Conservation (phyloP, 768 basidiomycete genomes). For the Tulasnella sp. region DNA sequence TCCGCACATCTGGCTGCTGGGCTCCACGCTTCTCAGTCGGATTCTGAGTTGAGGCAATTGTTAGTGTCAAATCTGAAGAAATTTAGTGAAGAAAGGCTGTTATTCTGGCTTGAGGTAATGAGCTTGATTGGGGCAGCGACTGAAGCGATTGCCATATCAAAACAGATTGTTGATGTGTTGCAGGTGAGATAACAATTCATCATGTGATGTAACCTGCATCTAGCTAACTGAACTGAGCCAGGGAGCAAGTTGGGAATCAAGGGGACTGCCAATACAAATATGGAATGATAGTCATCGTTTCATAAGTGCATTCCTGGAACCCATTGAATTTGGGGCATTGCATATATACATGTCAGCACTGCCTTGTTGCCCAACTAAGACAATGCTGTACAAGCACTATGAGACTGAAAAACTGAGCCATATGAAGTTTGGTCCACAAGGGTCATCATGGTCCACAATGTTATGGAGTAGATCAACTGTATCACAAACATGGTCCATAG, state of each 20-base stretch:
- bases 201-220: no score
- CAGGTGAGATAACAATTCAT: no score
- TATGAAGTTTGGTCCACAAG: not conserved
- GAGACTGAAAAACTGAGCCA: not conserved
- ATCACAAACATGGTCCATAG: not conserved
- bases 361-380: not conserved
- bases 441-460: not conserved
- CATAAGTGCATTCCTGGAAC: not conserved
- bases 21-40: not conserved
- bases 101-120: not conserved
- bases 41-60: not conserved
- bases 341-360: conserved; percentile 7
- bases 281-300: not conserved
- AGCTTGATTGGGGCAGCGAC: not conserved
- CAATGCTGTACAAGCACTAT: not conserved
- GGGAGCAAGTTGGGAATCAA: not conserved
- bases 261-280: not conserved
- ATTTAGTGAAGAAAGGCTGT: not conserved
- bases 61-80: not conserved
- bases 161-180: not conserved
- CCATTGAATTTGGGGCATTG: not conserved
- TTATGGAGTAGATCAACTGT: not conserved
- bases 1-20: not conserved
- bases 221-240: no score
- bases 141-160: not conserved